Percentiles rank a stretch among this genome's conserved stretches.
These are phyloP conservation scores for Theobroma grandiflorum DNA, from an alignment of 441 rosid species.

Conservation along the genomic window DNA sequence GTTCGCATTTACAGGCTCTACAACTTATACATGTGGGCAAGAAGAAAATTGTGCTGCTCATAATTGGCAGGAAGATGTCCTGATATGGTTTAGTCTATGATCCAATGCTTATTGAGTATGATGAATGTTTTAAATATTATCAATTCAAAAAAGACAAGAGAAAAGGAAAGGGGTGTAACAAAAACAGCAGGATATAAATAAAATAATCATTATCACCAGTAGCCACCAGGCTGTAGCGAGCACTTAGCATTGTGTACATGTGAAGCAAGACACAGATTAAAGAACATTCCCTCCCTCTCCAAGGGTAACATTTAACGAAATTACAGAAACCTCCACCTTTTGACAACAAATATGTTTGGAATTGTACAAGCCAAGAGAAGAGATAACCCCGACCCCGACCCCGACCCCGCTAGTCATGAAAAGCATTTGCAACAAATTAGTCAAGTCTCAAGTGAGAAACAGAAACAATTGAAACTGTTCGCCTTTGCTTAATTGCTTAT, in stretches of 20 bases:
- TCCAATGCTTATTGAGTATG: too few species aligned
- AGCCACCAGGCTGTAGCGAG: too few species aligned
- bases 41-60: too few species aligned
- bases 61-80: too few species aligned
- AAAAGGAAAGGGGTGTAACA: too few species aligned
- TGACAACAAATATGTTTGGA: background rate
- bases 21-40: too few species aligned
- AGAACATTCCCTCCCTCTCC: background rate
- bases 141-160: too few species aligned
- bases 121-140: too few species aligned
- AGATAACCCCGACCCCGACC: background rate
- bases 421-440: slow-evolving; percentile 24
- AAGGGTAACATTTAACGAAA: background rate
- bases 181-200: too few species aligned
- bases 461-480: slow-evolving; percentile 37
- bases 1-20: too few species aligned
- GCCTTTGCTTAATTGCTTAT: slow-evolving; percentile 36
- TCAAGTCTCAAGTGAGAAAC: slow-evolving; percentile 12
- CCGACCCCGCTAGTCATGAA: background rate
- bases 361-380: background rate
- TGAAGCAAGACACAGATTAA: background rate
- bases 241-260: background rate
- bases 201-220: too few species aligned
- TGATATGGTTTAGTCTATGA: too few species aligned
- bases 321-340: background rate